These are phyloP conservation scores for Ophiostoma sp. DNA, from an alignment of 2,329 filamentous ascomycete genomes.

Conservation along the genomic window DNA sequence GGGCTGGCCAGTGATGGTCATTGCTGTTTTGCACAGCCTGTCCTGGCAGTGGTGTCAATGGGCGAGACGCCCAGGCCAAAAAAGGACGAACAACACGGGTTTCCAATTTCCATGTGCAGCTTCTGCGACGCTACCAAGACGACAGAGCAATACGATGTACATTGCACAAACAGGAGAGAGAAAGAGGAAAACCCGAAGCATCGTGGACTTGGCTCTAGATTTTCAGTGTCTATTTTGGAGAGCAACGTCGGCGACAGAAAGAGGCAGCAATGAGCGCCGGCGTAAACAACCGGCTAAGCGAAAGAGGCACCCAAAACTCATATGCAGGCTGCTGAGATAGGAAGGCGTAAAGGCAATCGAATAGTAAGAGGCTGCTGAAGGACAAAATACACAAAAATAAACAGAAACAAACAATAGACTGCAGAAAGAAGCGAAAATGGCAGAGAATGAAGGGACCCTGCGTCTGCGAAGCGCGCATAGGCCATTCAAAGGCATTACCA, in stretches of 20 bases:
- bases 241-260: neutral
- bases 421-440: neutral
- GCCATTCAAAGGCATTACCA: neutral
- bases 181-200: neutral
- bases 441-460: neutral
- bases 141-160: neutral
- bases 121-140: neutral
- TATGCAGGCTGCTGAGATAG: constrained; percentile 6
- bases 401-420: neutral
- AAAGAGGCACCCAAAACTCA: neutral
- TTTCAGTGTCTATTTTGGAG: neutral
- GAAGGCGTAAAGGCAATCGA: neutral
- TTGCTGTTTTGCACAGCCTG: neutral
- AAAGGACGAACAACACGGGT: neutral
- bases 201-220: neutral
- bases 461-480: neutral
- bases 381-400: neutral
- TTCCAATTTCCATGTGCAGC: constrained; percentile 8
- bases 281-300: neutral
- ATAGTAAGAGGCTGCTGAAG: neutral
- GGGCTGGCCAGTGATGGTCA: neutral
- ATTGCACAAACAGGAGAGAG: neutral
- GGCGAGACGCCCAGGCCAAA: neutral
- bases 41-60: neutral
- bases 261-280: neutral